Conservation (phyloP, 768 basidiomycete genomes). For the Tephrocybe sp. region DNA sequence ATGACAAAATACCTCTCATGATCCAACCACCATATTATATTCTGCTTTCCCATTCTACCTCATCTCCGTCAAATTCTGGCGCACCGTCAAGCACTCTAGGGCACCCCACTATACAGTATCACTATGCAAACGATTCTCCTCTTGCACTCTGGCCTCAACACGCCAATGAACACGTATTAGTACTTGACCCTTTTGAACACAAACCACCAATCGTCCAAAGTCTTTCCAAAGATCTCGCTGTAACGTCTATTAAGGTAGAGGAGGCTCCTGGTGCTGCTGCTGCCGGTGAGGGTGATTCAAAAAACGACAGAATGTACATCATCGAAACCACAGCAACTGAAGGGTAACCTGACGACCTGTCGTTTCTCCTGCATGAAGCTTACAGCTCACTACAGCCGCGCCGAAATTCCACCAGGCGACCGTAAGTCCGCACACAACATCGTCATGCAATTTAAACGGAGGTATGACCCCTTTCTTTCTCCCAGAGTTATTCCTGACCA, state of each 20-base stretch:
- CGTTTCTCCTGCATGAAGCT: background rate
- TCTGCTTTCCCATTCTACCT: constrained; percentile 58
- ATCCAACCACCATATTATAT: constrained; percentile 61
- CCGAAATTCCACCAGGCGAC: constrained; percentile 30
- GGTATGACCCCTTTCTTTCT: constrained; percentile 34
- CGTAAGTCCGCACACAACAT: constrained; percentile 47
- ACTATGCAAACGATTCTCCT: constrained; percentile 77
- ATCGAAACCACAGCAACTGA: constrained; percentile 60
- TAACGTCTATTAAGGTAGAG: constrained; percentile 61
- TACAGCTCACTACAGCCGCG: constrained; percentile 13
- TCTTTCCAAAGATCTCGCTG: constrained; percentile 41
- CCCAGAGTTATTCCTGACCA: background rate
- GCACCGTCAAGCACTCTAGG: constrained; percentile 46
- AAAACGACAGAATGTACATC: constrained; percentile 73
- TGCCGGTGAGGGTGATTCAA: constrained; percentile 42
- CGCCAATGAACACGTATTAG: constrained; percentile 66
- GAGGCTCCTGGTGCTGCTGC: constrained; percentile 70
- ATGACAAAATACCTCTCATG: constrained; percentile 11
- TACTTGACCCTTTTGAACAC: constrained; percentile 56
- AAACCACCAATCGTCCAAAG: constrained; percentile 47
- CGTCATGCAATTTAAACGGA: constrained; percentile 65
- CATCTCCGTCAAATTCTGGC: constrained; percentile 31
- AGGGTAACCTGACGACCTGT: constrained; percentile 28
- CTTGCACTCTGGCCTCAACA: constrained; percentile 58
- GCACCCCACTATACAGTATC: constrained; percentile 77